These are phyloP conservation scores for Lagenaria siceraria DNA, from an alignment of 306 rosid species.

Conservation along the genomic window DNA sequence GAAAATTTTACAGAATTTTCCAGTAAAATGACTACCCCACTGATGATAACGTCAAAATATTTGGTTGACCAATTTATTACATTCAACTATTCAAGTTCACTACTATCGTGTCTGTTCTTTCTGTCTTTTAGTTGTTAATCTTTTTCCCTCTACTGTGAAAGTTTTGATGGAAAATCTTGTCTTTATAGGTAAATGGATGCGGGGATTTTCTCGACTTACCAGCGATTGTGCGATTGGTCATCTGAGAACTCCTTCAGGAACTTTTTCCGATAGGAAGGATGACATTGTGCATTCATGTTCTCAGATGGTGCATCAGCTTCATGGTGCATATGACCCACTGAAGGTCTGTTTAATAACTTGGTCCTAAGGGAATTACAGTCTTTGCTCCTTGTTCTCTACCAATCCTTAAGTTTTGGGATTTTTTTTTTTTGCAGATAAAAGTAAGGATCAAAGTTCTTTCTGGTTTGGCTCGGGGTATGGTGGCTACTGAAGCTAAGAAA, in stretches of 20 bases:
- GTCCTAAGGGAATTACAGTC: background rate
- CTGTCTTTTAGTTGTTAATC: background rate
- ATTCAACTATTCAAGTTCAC: background rate
- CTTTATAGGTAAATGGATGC: slow-evolving; percentile 51
- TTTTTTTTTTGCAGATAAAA: slow-evolving; percentile 42
- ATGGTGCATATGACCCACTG: slow-evolving; percentile 65
- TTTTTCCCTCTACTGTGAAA: background rate
- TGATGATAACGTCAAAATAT: background rate
- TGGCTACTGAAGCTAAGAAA: slow-evolving; percentile 82
- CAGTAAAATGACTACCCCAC: background rate
- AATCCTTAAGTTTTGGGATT: slow-evolving; percentile 3
- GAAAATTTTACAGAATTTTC: background rate
- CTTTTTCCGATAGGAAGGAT: slow-evolving; percentile 55
- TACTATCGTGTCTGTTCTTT: background rate
- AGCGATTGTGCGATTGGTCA: slow-evolving; percentile 51
- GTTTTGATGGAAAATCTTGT: slow-evolving; percentile 13
- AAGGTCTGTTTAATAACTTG: slow-evolving; percentile 36
- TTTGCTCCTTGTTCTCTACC: slow-evolving; percentile 6
- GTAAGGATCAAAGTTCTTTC: slow-evolving; percentile 69
- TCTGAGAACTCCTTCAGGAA: slow-evolving; percentile 41
- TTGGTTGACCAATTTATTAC: background rate
- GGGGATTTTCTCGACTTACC: slow-evolving; percentile 63
- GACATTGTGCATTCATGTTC: slow-evolving; percentile 71
- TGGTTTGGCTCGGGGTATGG: slow-evolving; percentile 42
- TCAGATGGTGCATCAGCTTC: slow-evolving; percentile 74